Percentiles rank a stretch among this genome's conserved stretches.
These are phyloP conservation scores for Zymoseptoria crescenta DNA, from an alignment of 2,329 filamentous ascomycete genomes.

Conservation along the genomic window DNA sequence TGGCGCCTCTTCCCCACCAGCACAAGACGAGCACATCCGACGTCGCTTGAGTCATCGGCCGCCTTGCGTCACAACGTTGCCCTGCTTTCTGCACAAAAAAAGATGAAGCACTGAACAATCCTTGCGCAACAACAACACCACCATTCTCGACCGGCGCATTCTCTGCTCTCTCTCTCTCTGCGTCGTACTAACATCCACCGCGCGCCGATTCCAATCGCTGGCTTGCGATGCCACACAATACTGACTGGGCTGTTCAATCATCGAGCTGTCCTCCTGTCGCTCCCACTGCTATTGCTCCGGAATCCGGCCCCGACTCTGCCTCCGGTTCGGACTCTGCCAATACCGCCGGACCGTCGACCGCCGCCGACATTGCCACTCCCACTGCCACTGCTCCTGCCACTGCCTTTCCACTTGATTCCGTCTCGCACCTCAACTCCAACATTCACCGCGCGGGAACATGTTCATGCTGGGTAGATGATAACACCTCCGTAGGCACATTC, in stretches of 20 bases:
- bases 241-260: neutral
- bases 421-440: slow-evolving; percentile 8
- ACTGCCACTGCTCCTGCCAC: neutral
- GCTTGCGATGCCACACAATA: neutral
- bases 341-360: neutral
- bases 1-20: neutral
- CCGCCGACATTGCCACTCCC: neutral
- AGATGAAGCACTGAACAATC: neutral
- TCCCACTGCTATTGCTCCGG: neutral
- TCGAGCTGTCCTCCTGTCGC: neutral
- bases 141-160: neutral
- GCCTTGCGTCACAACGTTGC: neutral
- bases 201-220: neutral
- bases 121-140: neutral
- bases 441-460: slow-evolving; percentile 24
- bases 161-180: neutral
- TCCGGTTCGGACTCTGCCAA: neutral
- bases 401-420: neutral
- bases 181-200: neutral
- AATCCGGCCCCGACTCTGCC: neutral
- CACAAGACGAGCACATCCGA: neutral
- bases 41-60: neutral
- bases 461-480: slow-evolving; percentile 24
- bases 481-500: slow-evolving; percentile 23
- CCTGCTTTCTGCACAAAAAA: neutral